Percentiles rank a stretch among this genome's conserved stretches.
Evolutionary conservation across 2,329 filamentous ascomycete genomes (phyloP).

Genomic region (Colletotrichum zoysiae): DNA sequence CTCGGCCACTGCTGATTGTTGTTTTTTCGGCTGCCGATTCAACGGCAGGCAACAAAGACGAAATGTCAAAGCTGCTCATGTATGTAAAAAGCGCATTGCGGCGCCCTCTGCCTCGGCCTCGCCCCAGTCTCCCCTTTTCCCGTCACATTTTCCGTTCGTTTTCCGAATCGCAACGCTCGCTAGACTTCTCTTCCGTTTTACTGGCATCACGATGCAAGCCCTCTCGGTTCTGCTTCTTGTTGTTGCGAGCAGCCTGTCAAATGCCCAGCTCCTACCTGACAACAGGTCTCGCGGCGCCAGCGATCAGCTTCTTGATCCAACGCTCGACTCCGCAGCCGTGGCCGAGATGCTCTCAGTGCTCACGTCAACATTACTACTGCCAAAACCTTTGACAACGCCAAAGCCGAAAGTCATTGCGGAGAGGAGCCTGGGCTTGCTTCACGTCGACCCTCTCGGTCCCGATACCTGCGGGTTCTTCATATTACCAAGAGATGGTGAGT

Average conservation of each 20-base stretch:
- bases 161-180: background rate
- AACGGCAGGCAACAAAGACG: background rate
- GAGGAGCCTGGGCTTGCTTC: background rate
- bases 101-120: background rate
- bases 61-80: background rate
- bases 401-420: background rate
- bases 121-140: background rate
- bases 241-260: slow-evolving; percentile 9
- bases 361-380: background rate
- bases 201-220: background rate
- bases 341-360: background rate
- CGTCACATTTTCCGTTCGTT: background rate
- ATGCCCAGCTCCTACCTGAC: background rate
- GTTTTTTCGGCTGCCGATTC: background rate
- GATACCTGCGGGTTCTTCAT: slow-evolving; percentile 61
- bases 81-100: background rate
- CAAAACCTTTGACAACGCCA: background rate
- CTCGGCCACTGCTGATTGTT: too few species aligned
- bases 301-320: background rate
- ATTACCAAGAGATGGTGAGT: slow-evolving; percentile 3
- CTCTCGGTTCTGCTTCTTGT: background rate
- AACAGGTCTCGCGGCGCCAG: background rate
- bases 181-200: background rate
- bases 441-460: slow-evolving; percentile 58
- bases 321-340: background rate